These are phyloP conservation scores for Cordyceps javanica DNA, from an alignment of 2,329 filamentous ascomycete species.

Conservation along the genomic window DNA sequence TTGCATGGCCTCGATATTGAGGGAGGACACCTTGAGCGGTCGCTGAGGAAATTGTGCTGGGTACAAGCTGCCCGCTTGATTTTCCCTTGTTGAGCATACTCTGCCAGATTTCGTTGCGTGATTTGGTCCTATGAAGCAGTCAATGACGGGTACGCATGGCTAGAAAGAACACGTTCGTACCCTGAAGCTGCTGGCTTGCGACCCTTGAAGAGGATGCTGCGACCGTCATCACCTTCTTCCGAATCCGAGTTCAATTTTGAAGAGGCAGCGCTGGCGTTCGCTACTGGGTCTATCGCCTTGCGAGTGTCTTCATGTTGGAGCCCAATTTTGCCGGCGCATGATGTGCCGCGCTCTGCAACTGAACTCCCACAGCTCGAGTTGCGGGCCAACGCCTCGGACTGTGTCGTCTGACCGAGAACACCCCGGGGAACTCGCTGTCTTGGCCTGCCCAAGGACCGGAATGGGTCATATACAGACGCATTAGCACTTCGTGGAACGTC, in stretches of 20 bases:
- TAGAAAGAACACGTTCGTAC: conserved; percentile 21
- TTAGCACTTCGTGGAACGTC: background rate
- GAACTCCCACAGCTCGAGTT: conserved; percentile 18
- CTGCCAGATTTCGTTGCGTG: conserved; percentile 41
- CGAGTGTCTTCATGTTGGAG: conserved; percentile 24
- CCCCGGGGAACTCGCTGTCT: conserved; percentile 18
- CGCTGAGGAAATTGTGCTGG: conserved; percentile 45
- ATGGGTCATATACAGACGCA: conserved; percentile 17
- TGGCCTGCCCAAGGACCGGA: conserved; percentile 16
- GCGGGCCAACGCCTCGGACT: conserved; percentile 27
- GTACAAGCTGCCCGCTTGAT: conserved; percentile 38
- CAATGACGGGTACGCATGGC: background rate
- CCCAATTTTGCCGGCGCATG: conserved; percentile 20
- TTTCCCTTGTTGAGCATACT: conserved; percentile 47
- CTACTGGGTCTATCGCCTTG: conserved; percentile 16
- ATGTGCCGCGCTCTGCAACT: conserved; percentile 19
- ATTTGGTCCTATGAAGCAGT: conserved; percentile 29
- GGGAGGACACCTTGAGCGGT: conserved; percentile 50
- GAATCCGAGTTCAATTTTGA: conserved; percentile 22
- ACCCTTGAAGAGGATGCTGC: conserved; percentile 32
- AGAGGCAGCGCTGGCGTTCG: background rate
- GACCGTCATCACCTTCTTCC: conserved; percentile 28
- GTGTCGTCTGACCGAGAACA: conserved; percentile 23
- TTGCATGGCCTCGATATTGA: conserved; percentile 46
- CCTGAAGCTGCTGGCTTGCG: conserved; percentile 24